phyloP scores from a whole-genome alignment of 2,329 filamentous ascomycete genomes.

The Talaromyces marneffei region DNA sequence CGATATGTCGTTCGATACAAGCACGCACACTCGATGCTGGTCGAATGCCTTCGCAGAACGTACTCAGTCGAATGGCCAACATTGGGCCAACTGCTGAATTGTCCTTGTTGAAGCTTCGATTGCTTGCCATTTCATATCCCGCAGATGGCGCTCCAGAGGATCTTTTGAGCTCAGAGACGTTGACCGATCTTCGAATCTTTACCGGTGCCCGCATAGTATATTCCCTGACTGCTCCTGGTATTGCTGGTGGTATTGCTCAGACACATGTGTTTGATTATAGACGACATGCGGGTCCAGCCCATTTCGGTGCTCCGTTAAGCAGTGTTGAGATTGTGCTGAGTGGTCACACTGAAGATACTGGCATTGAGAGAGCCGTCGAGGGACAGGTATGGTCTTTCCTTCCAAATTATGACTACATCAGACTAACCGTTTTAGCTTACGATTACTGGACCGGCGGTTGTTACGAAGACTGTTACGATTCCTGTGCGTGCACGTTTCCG shows the following conservation, averaged over 20 bases:
- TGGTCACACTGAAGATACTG: slow-evolving; percentile 29
- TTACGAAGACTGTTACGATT: slow-evolving; percentile 58
- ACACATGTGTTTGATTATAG: slow-evolving; percentile 86
- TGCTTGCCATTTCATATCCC: slow-evolving; percentile 74
- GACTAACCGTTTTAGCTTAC: slow-evolving; percentile 51
- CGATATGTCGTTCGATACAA: slow-evolving; percentile 65
- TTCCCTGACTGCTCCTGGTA: slow-evolving; percentile 70
- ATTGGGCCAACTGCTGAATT: slow-evolving; percentile 37
- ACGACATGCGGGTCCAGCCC: slow-evolving; percentile 44
- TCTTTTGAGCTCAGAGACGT: slow-evolving; percentile 59
- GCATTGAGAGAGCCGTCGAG: slow-evolving; percentile 38
- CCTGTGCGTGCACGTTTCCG: slow-evolving; percentile 61
- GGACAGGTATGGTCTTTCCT: slow-evolving; percentile 54
- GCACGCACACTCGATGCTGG: slow-evolving; percentile 66
- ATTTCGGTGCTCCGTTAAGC: slow-evolving; percentile 78
- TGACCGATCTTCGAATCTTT: slow-evolving; percentile 78
- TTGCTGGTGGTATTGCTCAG: slow-evolving; percentile 87
- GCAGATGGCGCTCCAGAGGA: slow-evolving; percentile 56
- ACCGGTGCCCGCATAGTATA: slow-evolving; percentile 77
- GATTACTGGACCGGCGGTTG: slow-evolving; percentile 67
- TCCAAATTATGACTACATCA: neutral
- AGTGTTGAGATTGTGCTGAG: slow-evolving; percentile 69
- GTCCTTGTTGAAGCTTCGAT: slow-evolving; percentile 62
- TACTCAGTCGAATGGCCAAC: slow-evolving; percentile 47
- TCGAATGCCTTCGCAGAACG: slow-evolving; percentile 62